Evolutionary conservation across 78 protist species (phyloP).

Genomic region (Bodo saltans): DNA sequence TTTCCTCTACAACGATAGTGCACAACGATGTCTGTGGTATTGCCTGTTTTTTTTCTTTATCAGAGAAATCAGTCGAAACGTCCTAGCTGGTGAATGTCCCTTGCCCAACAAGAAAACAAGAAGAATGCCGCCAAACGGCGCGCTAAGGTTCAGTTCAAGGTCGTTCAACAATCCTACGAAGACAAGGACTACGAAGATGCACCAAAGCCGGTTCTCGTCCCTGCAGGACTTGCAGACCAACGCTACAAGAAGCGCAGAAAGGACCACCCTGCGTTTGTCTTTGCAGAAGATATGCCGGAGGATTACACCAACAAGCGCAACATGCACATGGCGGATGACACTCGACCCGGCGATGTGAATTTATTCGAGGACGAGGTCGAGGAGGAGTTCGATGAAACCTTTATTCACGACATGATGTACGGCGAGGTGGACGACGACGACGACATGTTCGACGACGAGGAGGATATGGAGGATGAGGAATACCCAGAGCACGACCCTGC

Average conservation of each 20-base stretch:
- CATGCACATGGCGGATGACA: background rate
- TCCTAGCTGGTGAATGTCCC: too few species aligned
- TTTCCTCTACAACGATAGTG: too few species aligned
- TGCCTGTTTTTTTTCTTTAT: too few species aligned
- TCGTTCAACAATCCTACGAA: background rate
- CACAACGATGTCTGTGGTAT: too few species aligned
- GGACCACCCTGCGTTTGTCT: background rate
- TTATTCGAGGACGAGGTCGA: background rate
- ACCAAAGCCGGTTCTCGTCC: background rate
- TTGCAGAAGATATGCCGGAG: background rate
- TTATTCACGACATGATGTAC: background rate
- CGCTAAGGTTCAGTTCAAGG: background rate
- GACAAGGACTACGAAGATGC: background rate
- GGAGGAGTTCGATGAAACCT: background rate
- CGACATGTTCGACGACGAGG: too few species aligned
- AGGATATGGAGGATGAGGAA: background rate
- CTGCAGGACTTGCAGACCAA: background rate
- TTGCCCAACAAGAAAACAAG: too few species aligned
- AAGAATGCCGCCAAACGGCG: too few species aligned
- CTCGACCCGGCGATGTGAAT: background rate
- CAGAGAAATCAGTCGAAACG: too few species aligned
- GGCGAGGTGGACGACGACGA: background rate
- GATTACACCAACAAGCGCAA: background rate
- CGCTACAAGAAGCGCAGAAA: background rate
- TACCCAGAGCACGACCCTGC: background rate